phyloP scores from a whole-genome alignment of 768 basidiomycete species.

The Boletales sp. region DNA sequence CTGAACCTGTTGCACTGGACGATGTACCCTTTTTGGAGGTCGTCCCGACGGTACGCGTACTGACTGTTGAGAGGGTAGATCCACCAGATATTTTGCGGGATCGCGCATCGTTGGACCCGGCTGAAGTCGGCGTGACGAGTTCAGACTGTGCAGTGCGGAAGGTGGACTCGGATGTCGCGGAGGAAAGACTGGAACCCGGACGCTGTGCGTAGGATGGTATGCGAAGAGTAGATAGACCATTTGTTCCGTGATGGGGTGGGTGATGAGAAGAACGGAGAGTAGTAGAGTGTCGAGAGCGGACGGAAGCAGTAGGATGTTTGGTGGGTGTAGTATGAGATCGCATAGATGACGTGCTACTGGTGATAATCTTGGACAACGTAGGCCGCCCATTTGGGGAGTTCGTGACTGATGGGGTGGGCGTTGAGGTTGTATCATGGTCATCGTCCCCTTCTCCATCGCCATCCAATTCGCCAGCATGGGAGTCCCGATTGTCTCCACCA shows the following conservation, averaged over 20 bases:
- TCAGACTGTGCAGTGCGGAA: constrained; percentile 32
- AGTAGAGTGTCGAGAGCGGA: constrained; percentile 19
- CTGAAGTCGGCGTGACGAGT: constrained; percentile 26
- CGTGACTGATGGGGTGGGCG: constrained; percentile 9
- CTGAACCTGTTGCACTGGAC: constrained; percentile 9
- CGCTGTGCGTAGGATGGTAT: constrained; percentile 27
- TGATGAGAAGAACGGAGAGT: constrained; percentile 24
- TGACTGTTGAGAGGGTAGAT: constrained; percentile 28
- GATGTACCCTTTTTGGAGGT: constrained; percentile 10
- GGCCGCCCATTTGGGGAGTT: constrained; percentile 21
- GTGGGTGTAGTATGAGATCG: constrained; percentile 16
- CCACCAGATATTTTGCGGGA: constrained; percentile 29
- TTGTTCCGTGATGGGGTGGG: constrained; percentile 13
- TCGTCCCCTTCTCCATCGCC: constrained; percentile 7
- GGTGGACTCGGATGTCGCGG: constrained; percentile 29
- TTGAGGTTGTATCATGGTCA: constrained; percentile 14
- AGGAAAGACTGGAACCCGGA: constrained; percentile 28
- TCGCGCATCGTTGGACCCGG: constrained; percentile 20
- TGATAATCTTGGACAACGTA: constrained; percentile 24
- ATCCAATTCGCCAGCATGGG: background rate
- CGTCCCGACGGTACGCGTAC: constrained; percentile 31
- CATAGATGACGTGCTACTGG: constrained; percentile 22
- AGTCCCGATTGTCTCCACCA: background rate
- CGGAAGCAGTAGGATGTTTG: constrained; percentile 10
- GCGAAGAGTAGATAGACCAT: constrained; percentile 27